Percentiles rank a stretch among this genome's conserved stretches.
Conservation (phyloP, 192 early-diverging fungal species). For the Funneliformis geosporum region DNA sequence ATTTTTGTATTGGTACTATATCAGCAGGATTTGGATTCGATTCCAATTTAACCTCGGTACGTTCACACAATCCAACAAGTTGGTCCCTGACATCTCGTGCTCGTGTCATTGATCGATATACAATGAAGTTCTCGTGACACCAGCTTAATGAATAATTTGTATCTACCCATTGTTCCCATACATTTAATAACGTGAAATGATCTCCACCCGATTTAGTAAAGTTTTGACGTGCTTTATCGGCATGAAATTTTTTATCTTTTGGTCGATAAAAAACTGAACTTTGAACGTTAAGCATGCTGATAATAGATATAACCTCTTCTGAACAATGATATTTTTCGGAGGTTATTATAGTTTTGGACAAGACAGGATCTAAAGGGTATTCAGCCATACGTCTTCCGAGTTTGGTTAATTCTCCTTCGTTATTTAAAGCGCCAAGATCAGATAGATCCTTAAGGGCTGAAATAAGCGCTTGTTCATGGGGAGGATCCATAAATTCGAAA, state of each 20-base stretch:
- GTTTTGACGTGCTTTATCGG: slow-evolving; percentile 90
- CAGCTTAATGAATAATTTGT: slow-evolving; percentile 91
- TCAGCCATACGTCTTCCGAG: slow-evolving; percentile 97
- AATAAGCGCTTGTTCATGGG: slow-evolving; percentile 88
- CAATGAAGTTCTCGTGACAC: slow-evolving; percentile 98
- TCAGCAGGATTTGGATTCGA: slow-evolving; percentile 84
- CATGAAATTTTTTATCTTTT: slow-evolving; percentile 90
- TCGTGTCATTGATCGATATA: slow-evolving; percentile 85
- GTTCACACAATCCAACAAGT: slow-evolving; percentile 87
- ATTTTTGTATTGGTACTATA: slow-evolving; percentile 87
- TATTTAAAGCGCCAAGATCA: slow-evolving; percentile 90
- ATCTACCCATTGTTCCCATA: slow-evolving; percentile 91
- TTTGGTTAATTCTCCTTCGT: slow-evolving; percentile 91
- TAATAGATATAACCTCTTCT: slow-evolving; percentile 91
- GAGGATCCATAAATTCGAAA: slow-evolving; percentile 99
- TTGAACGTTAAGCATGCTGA: slow-evolving; percentile 89
- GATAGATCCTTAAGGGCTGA: slow-evolving; percentile 90
- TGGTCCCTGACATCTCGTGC: slow-evolving; percentile 94
- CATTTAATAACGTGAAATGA: slow-evolving; percentile 85
- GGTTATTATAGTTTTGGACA: slow-evolving; percentile 88
- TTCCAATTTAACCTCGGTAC: slow-evolving; percentile 83
- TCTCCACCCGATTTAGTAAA: slow-evolving; percentile 93
- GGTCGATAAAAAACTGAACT: slow-evolving; percentile 79
- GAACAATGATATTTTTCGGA: slow-evolving; percentile 93
- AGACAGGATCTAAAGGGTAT: slow-evolving; percentile 95